phyloP scores from a whole-genome alignment of 2,329 filamentous ascomycete genomes.

The Aspergillus aculeatinus region DNA sequence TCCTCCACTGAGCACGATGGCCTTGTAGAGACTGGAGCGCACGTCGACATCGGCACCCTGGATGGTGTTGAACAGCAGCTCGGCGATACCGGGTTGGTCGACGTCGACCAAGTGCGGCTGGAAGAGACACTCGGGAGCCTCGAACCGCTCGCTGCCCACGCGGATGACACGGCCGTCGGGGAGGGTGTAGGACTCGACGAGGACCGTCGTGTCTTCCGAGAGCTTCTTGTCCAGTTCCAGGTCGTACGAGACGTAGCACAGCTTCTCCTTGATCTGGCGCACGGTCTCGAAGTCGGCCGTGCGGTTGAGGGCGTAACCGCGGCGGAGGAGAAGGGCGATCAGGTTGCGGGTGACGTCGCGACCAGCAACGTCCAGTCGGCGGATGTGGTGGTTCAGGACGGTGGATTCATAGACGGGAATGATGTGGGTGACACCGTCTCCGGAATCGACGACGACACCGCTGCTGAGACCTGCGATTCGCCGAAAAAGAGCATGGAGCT shows the following conservation, averaged over 20 bases:
- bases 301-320: conserved; percentile 94
- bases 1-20: conserved; percentile 92
- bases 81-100: conserved; percentile 93
- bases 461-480: conserved; percentile 67
- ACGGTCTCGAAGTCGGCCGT: conserved; percentile 99
- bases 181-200: conserved; percentile 96
- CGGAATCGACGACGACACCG: conserved; percentile 97
- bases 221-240: conserved; percentile 93
- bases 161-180: conserved; percentile 95
- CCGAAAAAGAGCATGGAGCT: conserved; percentile 8
- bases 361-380: conserved; percentile 89
- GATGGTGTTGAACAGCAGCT: conserved; percentile 98
- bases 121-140: conserved; percentile 97
- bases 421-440: conserved; percentile 97
- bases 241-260: conserved; percentile 99
- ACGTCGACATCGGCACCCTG: conserved; percentile 95
- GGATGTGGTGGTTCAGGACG: conserved; percentile 93
- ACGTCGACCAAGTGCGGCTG: conserved; percentile 97
- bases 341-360: conserved; percentile 98
- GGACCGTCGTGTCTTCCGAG: conserved; percentile 93
- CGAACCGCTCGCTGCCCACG: conserved; percentile 94
- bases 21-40: conserved; percentile 89
- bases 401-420: conserved; percentile 98
- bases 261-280: conserved; percentile 98
- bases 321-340: conserved; percentile 87